Conservation (phyloP, 352 stramenopile species). For the Pythium rishiriense region DNA sequence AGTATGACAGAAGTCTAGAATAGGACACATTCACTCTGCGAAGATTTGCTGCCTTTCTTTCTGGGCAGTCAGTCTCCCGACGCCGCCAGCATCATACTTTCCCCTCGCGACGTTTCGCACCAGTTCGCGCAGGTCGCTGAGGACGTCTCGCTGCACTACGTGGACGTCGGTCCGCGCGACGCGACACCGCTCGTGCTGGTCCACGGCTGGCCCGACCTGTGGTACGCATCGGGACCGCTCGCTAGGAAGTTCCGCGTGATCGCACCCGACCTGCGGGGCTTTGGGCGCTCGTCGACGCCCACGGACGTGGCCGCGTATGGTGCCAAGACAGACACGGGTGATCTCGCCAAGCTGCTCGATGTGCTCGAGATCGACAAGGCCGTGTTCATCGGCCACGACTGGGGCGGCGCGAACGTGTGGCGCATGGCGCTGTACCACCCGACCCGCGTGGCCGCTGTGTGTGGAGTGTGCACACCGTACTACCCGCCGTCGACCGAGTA, state of each 20-base stretch:
- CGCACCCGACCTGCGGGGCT: slow-evolving; percentile 51
- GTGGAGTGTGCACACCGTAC: slow-evolving; percentile 67
- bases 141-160: slow-evolving; percentile 15
- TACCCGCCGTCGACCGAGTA: slow-evolving; percentile 39
- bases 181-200: slow-evolving; percentile 51
- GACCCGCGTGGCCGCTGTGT: slow-evolving; percentile 48
- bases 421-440: slow-evolving; percentile 73
- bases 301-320: slow-evolving; percentile 43
- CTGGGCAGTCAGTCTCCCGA: too few relatives aligned
- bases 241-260: slow-evolving; percentile 55
- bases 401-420: slow-evolving; percentile 63
- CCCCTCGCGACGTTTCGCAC: not conserved
- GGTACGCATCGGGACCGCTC: slow-evolving; percentile 55
- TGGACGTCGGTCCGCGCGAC: slow-evolving; percentile 27
- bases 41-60: too few relatives aligned
- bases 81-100: too few relatives aligned
- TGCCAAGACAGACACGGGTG: slow-evolving; percentile 45
- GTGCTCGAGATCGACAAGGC: slow-evolving; percentile 19
- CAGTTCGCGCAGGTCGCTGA: slow-evolving; percentile 11
- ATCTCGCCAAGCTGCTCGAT: slow-evolving; percentile 41
- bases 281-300: slow-evolving; percentile 46
- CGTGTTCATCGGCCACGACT: slow-evolving; percentile 67
- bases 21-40: too few relatives aligned
- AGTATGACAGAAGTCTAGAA: too few relatives aligned
- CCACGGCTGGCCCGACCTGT: slow-evolving; percentile 66